Conservation (phyloP, 805 yeast species). For the Metschnikowia orientalis region DNA sequence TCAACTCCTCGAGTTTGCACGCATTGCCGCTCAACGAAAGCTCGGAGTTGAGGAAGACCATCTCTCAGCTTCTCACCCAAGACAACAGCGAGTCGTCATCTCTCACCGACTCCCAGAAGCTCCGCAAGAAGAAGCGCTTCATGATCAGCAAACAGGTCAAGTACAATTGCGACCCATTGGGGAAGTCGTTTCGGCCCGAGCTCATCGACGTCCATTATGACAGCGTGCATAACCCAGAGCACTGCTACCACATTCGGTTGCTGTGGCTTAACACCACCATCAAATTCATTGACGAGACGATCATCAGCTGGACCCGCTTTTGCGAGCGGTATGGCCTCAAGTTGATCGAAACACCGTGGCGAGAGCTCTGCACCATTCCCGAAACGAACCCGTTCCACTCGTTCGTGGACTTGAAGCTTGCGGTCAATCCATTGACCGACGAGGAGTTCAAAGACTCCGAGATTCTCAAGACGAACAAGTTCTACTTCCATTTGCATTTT, state of each 20-base stretch:
- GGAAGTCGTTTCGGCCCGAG: conserved; percentile 73
- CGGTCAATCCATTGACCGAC: conserved; percentile 69
- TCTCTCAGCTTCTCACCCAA: conserved; percentile 14
- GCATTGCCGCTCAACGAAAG: conserved; percentile 1
- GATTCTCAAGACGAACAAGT: conserved; percentile 48
- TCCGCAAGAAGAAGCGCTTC: conserved; percentile 35
- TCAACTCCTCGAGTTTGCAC: not conserved
- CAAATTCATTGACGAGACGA: conserved; percentile 64
- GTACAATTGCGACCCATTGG: conserved; percentile 70
- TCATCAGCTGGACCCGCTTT: conserved; percentile 71
- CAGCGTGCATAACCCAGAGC: conserved; percentile 88
- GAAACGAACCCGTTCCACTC: conserved; percentile 83
- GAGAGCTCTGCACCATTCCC: conserved; percentile 75
- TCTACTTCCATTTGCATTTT: conserved; percentile 74
- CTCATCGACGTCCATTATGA: conserved; percentile 82
- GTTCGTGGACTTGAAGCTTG: conserved; percentile 61
- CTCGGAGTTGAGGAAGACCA: conserved; percentile 9
- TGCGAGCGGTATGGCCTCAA: conserved; percentile 82
- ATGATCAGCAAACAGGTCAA: conserved; percentile 62
- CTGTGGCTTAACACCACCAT: conserved; percentile 95
- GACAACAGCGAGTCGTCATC: conserved; percentile 17
- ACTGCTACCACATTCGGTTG: conserved; percentile 83
- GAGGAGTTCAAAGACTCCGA: conserved; percentile 42
- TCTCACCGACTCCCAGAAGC: conserved; percentile 18
- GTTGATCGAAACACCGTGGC: conserved; percentile 85